Percentiles rank a stretch among this genome's conserved stretches.
Conservation (phyloP, 2,329 filamentous ascomycete genomes). For the Thelonectria blattea region DNA sequence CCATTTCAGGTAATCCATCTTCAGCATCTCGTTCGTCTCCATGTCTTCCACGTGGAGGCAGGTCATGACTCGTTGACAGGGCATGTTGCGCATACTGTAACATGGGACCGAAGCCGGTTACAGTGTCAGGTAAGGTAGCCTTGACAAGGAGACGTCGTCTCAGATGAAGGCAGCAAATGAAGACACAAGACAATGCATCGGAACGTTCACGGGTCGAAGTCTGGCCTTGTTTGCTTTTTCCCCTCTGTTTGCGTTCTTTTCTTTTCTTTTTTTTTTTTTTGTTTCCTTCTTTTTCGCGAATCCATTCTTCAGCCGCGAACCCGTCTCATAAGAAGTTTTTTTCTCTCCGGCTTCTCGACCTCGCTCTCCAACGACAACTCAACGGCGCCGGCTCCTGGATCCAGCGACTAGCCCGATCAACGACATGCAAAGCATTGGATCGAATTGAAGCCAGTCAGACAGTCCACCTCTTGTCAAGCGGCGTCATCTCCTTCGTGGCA, state of each 20-base stretch:
- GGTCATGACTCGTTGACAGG: conserved; percentile 27
- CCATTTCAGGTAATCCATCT: conserved; percentile 11
- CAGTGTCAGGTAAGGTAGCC: conserved; percentile 23
- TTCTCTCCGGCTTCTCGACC: background rate
- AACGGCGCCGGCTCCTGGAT: background rate
- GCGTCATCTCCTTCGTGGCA: conserved; percentile 28
- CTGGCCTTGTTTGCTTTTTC: background rate
- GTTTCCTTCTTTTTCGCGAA: background rate
- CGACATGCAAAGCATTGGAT: conserved; percentile 20
- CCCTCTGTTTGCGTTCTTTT: background rate
- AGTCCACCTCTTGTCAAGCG: conserved; percentile 15
- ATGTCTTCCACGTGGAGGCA: conserved; percentile 26
- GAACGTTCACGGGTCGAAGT: conserved; percentile 6
- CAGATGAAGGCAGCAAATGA: conserved; percentile 6
- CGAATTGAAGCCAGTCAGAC: conserved; percentile 10
- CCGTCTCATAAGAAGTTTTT: background rate
- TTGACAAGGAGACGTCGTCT: background rate
- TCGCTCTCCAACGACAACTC: background rate
- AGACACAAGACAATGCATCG: background rate
- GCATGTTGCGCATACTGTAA: background rate
- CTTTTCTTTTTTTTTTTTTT: background rate
- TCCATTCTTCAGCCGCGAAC: background rate
- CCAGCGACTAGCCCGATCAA: conserved; percentile 5
- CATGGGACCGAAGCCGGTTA: conserved; percentile 11
- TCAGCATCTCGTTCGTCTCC: conserved; percentile 13